These are phyloP conservation scores for Lichtheimia corymbifera DNA, from an alignment of 371 early-diverging fungal species.

Conservation along the genomic window DNA sequence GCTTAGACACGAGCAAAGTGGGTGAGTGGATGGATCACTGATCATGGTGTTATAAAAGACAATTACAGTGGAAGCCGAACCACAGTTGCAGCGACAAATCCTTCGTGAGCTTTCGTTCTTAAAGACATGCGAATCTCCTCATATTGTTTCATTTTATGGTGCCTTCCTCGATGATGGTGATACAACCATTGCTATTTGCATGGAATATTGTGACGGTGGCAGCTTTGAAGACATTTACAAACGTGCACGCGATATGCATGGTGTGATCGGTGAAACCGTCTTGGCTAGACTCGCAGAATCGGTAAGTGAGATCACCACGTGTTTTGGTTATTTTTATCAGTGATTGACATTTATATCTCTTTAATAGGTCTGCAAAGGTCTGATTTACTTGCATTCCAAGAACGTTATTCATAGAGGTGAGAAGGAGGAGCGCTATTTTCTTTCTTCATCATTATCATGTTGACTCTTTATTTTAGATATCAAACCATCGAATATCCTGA, in stretches of 20 bases:
- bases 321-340: background rate
- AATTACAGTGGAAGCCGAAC: slow-evolving; percentile 67
- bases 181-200: slow-evolving; percentile 84
- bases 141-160: slow-evolving; percentile 93
- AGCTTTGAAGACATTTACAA: slow-evolving; percentile 81
- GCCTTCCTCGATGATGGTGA: slow-evolving; percentile 89
- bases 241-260: slow-evolving; percentile 59
- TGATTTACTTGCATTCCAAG: slow-evolving; percentile 76
- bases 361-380: slow-evolving; percentile 66
- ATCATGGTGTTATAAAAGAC: slow-evolving; percentile 33
- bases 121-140: slow-evolving; percentile 83
- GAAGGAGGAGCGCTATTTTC: background rate
- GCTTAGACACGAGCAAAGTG: slow-evolving; percentile 87
- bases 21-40: background rate
- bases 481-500: slow-evolving; percentile 90
- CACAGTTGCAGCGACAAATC: slow-evolving; percentile 77
- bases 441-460: background rate
- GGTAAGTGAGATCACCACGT: slow-evolving; percentile 30
- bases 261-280: slow-evolving; percentile 76
- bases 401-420: slow-evolving; percentile 85
- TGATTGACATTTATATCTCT: background rate
- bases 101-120: slow-evolving; percentile 88
- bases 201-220: slow-evolving; percentile 93
- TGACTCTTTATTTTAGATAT: slow-evolving; percentile 55
- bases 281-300: slow-evolving; percentile 79